Evolutionary conservation across 2,329 filamentous ascomycete genomes (phyloP).

Genomic region (Aspergillus sp.): DNA sequence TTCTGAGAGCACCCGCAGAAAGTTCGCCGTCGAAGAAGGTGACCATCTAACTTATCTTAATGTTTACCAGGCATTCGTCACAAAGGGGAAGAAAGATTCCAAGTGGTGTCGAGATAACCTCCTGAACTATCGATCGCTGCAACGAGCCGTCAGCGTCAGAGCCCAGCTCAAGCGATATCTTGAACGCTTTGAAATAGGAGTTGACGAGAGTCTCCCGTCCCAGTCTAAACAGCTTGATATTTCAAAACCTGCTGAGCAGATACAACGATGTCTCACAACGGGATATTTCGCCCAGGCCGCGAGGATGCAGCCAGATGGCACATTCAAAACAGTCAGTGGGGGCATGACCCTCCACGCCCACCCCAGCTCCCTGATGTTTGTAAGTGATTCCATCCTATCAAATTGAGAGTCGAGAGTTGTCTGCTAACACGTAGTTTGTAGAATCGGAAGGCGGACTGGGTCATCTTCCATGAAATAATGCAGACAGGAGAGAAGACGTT

Average conservation of each 20-base stretch:
- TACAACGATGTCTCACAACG: slow-evolving; percentile 79
- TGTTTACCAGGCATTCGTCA: slow-evolving; percentile 86
- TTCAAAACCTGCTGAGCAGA: slow-evolving; percentile 64
- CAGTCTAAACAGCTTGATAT: slow-evolving; percentile 31
- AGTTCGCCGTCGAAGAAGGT: slow-evolving; percentile 89
- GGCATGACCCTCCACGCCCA: slow-evolving; percentile 79
- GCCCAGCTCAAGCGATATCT: slow-evolving; percentile 84
- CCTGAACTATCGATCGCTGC: slow-evolving; percentile 83
- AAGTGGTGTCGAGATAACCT: slow-evolving; percentile 85
- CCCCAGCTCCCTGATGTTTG: slow-evolving; percentile 88
- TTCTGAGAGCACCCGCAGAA: slow-evolving; percentile 71
- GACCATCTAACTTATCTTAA: slow-evolving; percentile 92
- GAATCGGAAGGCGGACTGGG: slow-evolving; percentile 94
- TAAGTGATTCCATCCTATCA: slow-evolving; percentile 35
- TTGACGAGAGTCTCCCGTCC: slow-evolving; percentile 58
- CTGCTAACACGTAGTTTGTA: slow-evolving; percentile 25
- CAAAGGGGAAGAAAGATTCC: slow-evolving; percentile 75
- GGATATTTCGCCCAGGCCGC: slow-evolving; percentile 94
- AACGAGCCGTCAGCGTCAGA: slow-evolving; percentile 78
- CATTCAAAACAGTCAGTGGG: slow-evolving; percentile 80
- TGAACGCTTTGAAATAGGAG: slow-evolving; percentile 75
- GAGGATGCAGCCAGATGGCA: slow-evolving; percentile 90
- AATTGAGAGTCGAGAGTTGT: neutral
- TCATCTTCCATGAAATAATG: slow-evolving; percentile 90
- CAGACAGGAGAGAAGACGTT: slow-evolving; percentile 86